Percentiles rank a stretch among this genome's conserved stretches.
phyloP scores from a whole-genome alignment of 129 eudicot genomes.

The Helianthus annuus region DNA sequence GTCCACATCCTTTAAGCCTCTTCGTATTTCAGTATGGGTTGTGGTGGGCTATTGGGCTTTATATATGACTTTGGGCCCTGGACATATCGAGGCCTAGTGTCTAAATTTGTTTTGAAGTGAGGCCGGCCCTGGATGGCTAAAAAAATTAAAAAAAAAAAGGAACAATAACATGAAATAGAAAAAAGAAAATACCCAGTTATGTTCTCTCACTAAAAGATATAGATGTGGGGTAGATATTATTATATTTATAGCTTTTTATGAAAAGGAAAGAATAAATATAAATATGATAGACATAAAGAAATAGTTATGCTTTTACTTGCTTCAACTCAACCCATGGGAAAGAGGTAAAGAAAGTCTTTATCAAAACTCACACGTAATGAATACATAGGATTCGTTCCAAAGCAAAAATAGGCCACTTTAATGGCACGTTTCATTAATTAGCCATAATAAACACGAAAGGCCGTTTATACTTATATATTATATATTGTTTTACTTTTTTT shows the following conservation, averaged over 20 bases:
- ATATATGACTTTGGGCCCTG: too few relatives aligned
- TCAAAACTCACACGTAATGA: constrained; percentile 36
- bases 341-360: constrained; percentile 31
- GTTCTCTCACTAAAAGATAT: too few relatives aligned
- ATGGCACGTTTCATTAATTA: constrained; percentile 21
- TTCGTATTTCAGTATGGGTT: too few relatives aligned
- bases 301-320: constrained; percentile 26
- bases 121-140: too few relatives aligned
- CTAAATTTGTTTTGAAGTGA: too few relatives aligned
- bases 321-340: constrained; percentile 33
- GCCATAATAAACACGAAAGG: background rate
- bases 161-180: too few relatives aligned
- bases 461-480: background rate
- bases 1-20: too few relatives aligned
- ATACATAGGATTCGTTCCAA: constrained; percentile 29
- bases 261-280: background rate
- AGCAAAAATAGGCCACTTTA: constrained; percentile 19
- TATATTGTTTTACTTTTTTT: too few relatives aligned
- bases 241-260: background rate
- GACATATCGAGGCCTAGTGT: too few relatives aligned
- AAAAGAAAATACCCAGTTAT: too few relatives aligned
- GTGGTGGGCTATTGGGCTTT: too few relatives aligned
- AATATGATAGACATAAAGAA: constrained; percentile 1
- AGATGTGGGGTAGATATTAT: background rate
- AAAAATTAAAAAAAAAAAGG: too few relatives aligned